Conservation (phyloP, 306 rosid genomes). For the Delonix regia region DNA sequence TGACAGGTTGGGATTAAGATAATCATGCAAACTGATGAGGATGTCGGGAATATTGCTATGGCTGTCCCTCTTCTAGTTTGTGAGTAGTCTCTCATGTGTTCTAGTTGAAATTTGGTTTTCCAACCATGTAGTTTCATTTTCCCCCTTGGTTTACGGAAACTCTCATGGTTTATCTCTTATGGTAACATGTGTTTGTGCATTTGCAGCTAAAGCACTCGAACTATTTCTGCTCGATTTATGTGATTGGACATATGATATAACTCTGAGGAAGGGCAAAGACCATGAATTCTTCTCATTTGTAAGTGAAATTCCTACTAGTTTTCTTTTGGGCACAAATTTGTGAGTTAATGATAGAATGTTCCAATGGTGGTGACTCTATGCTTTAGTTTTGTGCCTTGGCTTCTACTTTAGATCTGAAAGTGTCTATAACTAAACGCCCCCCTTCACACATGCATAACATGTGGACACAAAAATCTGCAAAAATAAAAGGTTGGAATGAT, state of each 20-base stretch:
- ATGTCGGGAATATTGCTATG: slow-evolving; percentile 84
- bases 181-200: slow-evolving; percentile 2
- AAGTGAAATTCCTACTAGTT: slow-evolving; percentile 39
- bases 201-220: slow-evolving; percentile 81
- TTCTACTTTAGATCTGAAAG: not conserved
- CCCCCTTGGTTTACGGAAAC: not conserved
- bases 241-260: slow-evolving; percentile 71
- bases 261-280: slow-evolving; percentile 78
- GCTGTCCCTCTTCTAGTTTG: slow-evolving; percentile 88
- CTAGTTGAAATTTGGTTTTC: not conserved
- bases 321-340: not conserved
- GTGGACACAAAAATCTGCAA: not conserved
- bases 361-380: too few species aligned
- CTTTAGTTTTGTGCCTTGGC: not conserved
- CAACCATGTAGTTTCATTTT: not conserved
- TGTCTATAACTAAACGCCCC: not conserved
- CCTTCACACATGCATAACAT: slow-evolving; percentile 3
- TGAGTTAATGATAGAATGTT: too few species aligned
- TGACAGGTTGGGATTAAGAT: slow-evolving; percentile 79
- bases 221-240: slow-evolving; percentile 83
- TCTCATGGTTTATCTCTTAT: not conserved
- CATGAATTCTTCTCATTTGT: slow-evolving; percentile 76
- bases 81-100: slow-evolving; percentile 40
- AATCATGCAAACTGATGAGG: slow-evolving; percentile 86
- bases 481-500: not conserved